Evolutionary conservation across 2,329 filamentous ascomycete species (phyloP), one percentile per base, ranked within the genome.

Genomic region (Arthrobotrys conoides): DNA sequence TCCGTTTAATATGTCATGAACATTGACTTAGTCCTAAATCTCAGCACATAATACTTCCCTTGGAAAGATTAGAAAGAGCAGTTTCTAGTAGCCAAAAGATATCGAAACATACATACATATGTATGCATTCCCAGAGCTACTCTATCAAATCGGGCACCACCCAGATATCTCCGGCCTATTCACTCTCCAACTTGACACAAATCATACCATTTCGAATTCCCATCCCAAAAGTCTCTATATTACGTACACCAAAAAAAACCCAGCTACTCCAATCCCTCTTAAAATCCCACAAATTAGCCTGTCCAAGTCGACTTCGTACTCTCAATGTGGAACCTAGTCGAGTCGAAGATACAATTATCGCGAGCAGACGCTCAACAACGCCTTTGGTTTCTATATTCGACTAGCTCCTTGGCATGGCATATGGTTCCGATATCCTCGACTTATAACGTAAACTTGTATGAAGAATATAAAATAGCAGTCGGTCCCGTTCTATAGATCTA

Each of bases 361-460:
- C 57, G n/a, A 61, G 20, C 57, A 27, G 20, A 18, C 18, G 18
- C 57, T 61, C 57, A 61, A 61, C 57, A 61, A 61, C 57, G 57
- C 57, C 57, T 61, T 61, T 44, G 10, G n/a, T 61, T 41, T 44
- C 57, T 20, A 16, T n/a, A 44, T 41, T 27, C 18, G 57, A 44
- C 57, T 61, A 61, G 57, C 36, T 41, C 57, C 57, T 61, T 61
- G 57, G 57, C 57, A 22, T n/a, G 44, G 16, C 9, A 38, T 8
- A 10, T n/a, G n/a, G n/a, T 38, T 6, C 22, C 3, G 53, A 14
- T 38, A 24, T 5, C 8, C 12, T 16, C 18, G 33, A 22, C 27
- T 12, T 24, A 27, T 18, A 24, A n/a, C n/a, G 8, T 30, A 36
- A 20, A 20, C 33, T 18, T n/a, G 27, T 30, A n/a, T 2, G 57